Base-by-base conservation (phyloP, 768 basidiomycete genomes). In the Gymnopilus junonius region DNA sequence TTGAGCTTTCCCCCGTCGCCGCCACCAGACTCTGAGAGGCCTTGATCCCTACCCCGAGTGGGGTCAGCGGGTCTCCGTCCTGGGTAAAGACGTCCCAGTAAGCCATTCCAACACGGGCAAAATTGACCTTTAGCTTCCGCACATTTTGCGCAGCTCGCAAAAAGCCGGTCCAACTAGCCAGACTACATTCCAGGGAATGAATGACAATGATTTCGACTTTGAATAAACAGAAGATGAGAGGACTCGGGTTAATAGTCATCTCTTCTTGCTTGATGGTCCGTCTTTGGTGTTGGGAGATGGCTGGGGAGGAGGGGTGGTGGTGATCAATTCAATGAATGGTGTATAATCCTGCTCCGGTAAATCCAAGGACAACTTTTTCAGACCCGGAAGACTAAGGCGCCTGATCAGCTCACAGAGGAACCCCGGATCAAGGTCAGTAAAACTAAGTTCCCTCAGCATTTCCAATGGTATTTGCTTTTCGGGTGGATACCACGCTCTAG, bases 271-370 rank as follows among this genome's bases (percentile, higher is more conserved):
- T 81, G 73, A 21, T 82, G 72, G 31, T 67, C 67, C 10, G 57
- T 14, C 51, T 46, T 53, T 20, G 56, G 51, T 11, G 51, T 14
- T 12, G 21, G 37, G 4, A 45, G 32, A 39, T 10, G 55, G n/a
- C 23, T 31, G 17, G 17, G 55, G 51, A 55, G 57, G 39, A 27
- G 55, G 55, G 29, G 64, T 57, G 10, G 71, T 69, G 31, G 76
- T 72, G 15, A 83, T 61, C 54, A 82, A 70, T 39, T 77, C 72
- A 20, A 86, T 69, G 67, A 84, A 84, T 6, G 75, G 71, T 27
- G 82, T 80, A 67, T 80, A 86, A 70, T 86, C 83, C 69, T 85
- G 82, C 31, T 85, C 84, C n/a, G 83, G 82, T 20, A 87, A 75
- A 67, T 84, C 81, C 65, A 87, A 77, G 37, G 77, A 75, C 23